Conservation (phyloP, 2,329 filamentous ascomycete genomes). For the Penicillium sp. region DNA sequence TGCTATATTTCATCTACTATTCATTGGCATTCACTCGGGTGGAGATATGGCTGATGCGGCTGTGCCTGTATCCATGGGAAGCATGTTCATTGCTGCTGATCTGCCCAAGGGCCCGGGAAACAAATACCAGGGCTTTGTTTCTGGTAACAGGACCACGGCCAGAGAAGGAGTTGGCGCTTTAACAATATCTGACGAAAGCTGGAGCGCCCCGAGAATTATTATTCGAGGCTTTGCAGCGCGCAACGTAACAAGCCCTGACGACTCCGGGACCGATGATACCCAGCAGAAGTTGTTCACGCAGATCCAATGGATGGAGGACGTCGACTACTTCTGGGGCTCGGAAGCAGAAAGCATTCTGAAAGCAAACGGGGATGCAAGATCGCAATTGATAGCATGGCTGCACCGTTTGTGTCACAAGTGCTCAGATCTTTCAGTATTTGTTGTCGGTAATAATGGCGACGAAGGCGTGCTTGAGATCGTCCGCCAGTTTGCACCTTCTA, state of each 20-base stretch:
- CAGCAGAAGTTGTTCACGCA: background rate
- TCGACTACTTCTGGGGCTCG: background rate
- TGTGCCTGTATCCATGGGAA: slow-evolving; percentile 20
- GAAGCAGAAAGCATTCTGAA: background rate
- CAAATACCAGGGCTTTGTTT: background rate
- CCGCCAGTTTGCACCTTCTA: background rate
- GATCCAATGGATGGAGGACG: background rate
- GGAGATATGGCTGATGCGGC: slow-evolving; percentile 16
- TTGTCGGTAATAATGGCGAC: background rate
- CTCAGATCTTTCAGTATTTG: background rate
- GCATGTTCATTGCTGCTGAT: background rate
- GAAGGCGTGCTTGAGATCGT: background rate
- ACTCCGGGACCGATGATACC: background rate
- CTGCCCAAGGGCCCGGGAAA: background rate
- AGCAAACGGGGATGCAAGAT: background rate
- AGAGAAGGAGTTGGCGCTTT: background rate
- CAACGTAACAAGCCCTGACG: background rate
- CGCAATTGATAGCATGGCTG: background rate
- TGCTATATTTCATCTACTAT: slow-evolving; percentile 27
- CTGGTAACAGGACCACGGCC: background rate
- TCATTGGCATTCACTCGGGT: slow-evolving; percentile 19
- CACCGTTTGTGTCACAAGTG: background rate
- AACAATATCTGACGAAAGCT: slow-evolving; percentile 3
- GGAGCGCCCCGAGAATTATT: background rate
- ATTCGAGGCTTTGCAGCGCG: background rate